phyloP scores from a whole-genome alignment of 306 rosid genomes.

The Elaeagnus macrophylla region DNA sequence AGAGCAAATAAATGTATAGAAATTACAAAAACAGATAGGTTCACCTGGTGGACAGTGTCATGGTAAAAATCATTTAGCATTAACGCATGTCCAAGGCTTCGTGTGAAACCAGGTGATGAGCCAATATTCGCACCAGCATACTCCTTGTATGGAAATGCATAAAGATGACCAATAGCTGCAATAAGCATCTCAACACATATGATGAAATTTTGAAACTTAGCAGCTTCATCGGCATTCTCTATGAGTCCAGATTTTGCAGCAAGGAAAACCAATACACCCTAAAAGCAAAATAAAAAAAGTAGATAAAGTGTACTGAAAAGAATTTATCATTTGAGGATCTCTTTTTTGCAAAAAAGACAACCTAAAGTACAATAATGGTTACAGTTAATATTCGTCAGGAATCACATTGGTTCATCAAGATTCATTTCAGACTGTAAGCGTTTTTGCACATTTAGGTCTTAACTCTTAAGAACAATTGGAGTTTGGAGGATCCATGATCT shows the following conservation, averaged over 20 bases:
- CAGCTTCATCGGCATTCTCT: conserved; percentile 81
- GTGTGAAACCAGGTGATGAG: conserved; percentile 58
- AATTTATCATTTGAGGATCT: background rate
- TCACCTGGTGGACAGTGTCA: conserved; percentile 97
- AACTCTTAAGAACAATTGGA: too few relatives aligned
- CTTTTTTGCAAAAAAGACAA: too few relatives aligned
- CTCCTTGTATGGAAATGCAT: conserved; percentile 97
- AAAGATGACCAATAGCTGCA: conserved; percentile 89
- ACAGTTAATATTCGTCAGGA: too few relatives aligned
- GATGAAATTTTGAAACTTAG: conserved; percentile 76
- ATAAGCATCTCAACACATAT: conserved; percentile 95
- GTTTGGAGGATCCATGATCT: too few relatives aligned
- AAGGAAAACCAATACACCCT: conserved; percentile 97
- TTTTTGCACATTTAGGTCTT: too few relatives aligned
- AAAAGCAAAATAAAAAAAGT: conserved; percentile 17
- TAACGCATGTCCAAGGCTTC: conserved; percentile 86
- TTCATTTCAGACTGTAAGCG: too few relatives aligned
- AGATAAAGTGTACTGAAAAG: conserved; percentile 1
- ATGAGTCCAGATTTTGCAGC: conserved; percentile 85
- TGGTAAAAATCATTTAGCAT: conserved; percentile 89
- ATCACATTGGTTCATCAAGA: too few relatives aligned
- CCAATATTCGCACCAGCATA: conserved; percentile 98
- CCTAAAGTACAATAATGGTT: too few relatives aligned
- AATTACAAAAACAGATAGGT: background rate
- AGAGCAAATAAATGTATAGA: conserved; percentile 1